Evolutionary conservation across 2,329 filamentous ascomycete genomes (phyloP).

Genomic region (Zalaria sp.): DNA sequence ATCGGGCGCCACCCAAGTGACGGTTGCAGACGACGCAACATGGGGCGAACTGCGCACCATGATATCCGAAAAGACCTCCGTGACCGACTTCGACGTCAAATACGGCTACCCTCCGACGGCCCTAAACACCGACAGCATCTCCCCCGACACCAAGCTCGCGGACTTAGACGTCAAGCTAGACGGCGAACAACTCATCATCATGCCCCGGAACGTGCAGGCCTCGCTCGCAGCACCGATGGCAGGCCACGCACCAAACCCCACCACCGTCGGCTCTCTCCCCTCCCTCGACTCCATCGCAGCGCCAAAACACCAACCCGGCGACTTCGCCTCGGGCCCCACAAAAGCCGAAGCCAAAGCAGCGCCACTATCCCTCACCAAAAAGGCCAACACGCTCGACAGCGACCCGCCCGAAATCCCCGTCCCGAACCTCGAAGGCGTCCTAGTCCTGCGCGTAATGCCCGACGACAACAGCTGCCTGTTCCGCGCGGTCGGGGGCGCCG

Average conservation of each 20-base stretch:
- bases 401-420: conserved; percentile 50
- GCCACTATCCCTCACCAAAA: conserved; percentile 27
- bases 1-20: conserved; percentile 55
- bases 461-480: conserved; percentile 95
- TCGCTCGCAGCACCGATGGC: conserved; percentile 18
- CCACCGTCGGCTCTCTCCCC: conserved; percentile 13
- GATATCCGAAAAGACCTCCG: conserved; percentile 49
- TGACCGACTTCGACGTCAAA: conserved; percentile 60
- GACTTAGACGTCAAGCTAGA: conserved; percentile 49
- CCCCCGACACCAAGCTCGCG: conserved; percentile 33
- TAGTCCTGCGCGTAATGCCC: conserved; percentile 82
- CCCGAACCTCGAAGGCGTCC: conserved; percentile 39
- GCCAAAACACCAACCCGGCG: conserved; percentile 12
- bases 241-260: conserved; percentile 9
- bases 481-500: conserved; percentile 67
- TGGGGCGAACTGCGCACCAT: conserved; percentile 46
- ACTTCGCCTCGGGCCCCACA: conserved; percentile 11
- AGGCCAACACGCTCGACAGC: conserved; percentile 28
- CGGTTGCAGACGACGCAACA: conserved; percentile 53
- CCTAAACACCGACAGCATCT: conserved; percentile 44
- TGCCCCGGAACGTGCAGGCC: conserved; percentile 27
- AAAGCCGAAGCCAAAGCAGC: conserved; percentile 13
- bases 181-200: conserved; percentile 56
- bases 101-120: conserved; percentile 69
- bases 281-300: conserved; percentile 9